Percentiles rank a stretch among this genome's conserved stretches.
phyloP scores from a whole-genome alignment of 805 yeast species.

The Wickerhamomyces strasburgensis region DNA sequence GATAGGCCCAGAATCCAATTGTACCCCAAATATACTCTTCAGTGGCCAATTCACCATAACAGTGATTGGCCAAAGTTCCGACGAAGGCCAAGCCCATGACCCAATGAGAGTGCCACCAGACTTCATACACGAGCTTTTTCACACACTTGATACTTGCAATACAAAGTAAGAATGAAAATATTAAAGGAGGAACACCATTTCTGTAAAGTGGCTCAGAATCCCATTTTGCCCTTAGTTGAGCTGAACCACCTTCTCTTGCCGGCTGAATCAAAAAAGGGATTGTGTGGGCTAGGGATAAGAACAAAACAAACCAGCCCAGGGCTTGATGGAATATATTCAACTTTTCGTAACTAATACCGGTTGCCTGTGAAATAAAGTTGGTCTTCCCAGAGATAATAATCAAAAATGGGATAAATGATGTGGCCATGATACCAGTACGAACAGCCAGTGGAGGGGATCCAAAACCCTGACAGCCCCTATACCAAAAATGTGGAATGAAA shows the following conservation, averaged over 20 bases:
- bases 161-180: slow-evolving; percentile 40
- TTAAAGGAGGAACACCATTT: slow-evolving; percentile 47
- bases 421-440: slow-evolving; percentile 46
- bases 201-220: slow-evolving; percentile 21
- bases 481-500: slow-evolving; percentile 45
- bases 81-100: slow-evolving; percentile 43
- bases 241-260: slow-evolving; percentile 43
- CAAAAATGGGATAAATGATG: slow-evolving; percentile 46
- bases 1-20: slow-evolving; percentile 46
- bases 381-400: slow-evolving; percentile 48
- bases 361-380: slow-evolving; percentile 41
- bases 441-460: slow-evolving; percentile 58
- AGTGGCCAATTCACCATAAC: slow-evolving; percentile 29
- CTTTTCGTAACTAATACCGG: slow-evolving; percentile 54
- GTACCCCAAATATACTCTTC: slow-evolving; percentile 46
- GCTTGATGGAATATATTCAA: slow-evolving; percentile 45
- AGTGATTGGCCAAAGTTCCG: slow-evolving; percentile 43
- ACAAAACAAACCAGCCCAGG: slow-evolving; percentile 35
- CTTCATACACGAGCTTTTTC: slow-evolving; percentile 40
- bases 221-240: slow-evolving; percentile 22
- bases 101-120: slow-evolving; percentile 52
- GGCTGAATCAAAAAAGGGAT: slow-evolving; percentile 45
- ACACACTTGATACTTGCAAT: slow-evolving; percentile 36
- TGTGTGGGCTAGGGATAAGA: slow-evolving; percentile 44
- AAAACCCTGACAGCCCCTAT: slow-evolving; percentile 47